A percentile compares a stretch with the other conserved stretches of the same genome.
phyloP scores from a whole-genome alignment of 192 early-diverging fungal species.

The Coemansia sp. region DNA sequence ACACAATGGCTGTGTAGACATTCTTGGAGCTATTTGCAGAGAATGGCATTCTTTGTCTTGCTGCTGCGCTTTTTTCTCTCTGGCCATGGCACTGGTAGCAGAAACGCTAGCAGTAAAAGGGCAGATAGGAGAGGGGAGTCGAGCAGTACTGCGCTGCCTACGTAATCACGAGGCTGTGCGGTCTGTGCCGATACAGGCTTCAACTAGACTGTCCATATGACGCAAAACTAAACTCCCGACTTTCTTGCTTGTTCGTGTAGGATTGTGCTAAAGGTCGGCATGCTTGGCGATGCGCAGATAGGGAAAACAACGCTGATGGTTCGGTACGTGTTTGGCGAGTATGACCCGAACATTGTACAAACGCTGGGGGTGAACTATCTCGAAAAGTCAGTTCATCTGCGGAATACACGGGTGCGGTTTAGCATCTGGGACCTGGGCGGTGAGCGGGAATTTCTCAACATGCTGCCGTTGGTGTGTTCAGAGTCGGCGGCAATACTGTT shows the following conservation, averaged over 20 bases:
- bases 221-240: neutral
- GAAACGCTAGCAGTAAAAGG: neutral
- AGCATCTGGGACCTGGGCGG: constrained; percentile 98
- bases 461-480: constrained; percentile 95
- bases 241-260: constrained; percentile 17
- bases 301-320: constrained; percentile 97
- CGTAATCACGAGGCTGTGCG: neutral
- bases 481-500: constrained; percentile 94
- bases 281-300: constrained; percentile 95
- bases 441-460: constrained; percentile 94
- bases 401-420: constrained; percentile 91
- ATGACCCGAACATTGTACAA: constrained; percentile 94
- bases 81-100: neutral
- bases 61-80: neutral
- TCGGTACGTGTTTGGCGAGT: constrained; percentile 94
- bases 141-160: neutral
- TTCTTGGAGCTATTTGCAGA: constrained; percentile 9
- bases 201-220: neutral
- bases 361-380: constrained; percentile 96
- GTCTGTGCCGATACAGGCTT: neutral
- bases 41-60: constrained; percentile 3
- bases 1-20: constrained; percentile 6
- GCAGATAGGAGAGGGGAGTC: neutral
- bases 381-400: constrained; percentile 92
- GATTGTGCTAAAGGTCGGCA: constrained; percentile 90